A percentile compares a stretch with the other conserved stretches of the same genome.
phyloP scores from a whole-genome alignment of 306 rosid genomes.

The Glycine soja region DNA sequence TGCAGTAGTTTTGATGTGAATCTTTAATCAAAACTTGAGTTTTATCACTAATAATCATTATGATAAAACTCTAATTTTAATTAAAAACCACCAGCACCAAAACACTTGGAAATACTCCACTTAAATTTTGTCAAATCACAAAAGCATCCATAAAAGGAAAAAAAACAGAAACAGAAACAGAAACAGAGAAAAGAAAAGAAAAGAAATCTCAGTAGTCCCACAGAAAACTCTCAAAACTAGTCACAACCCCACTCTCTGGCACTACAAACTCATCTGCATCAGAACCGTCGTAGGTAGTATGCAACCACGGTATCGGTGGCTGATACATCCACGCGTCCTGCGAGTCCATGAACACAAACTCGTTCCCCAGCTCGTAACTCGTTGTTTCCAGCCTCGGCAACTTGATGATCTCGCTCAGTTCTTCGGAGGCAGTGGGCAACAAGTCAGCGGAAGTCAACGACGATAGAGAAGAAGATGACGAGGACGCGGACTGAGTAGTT shows the following conservation, averaged over 20 bases:
- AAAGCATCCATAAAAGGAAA: neutral
- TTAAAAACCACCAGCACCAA: neutral
- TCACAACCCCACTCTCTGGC: slow-evolving; percentile 31
- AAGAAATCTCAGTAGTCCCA: slow-evolving; percentile 54
- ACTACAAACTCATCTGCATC: slow-evolving; percentile 34
- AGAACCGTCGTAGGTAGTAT: slow-evolving; percentile 42
- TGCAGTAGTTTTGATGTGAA: neutral
- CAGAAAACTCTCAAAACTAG: slow-evolving; percentile 53
- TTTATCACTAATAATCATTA: too few relatives aligned
- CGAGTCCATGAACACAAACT: slow-evolving; percentile 68
- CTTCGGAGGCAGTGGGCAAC: slow-evolving; percentile 55
- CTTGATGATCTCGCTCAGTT: slow-evolving; percentile 75
- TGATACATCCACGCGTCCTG: slow-evolving; percentile 70
- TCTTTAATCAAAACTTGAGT: neutral
- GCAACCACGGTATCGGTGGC: slow-evolving; percentile 63
- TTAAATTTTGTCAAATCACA: neutral
- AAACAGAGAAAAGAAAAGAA: neutral
- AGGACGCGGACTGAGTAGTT: neutral
- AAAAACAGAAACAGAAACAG: neutral
- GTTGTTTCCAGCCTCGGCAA: slow-evolving; percentile 71
- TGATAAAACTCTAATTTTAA: neutral
- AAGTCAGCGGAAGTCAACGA: slow-evolving; percentile 46
- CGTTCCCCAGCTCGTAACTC: slow-evolving; percentile 50
- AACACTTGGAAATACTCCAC: neutral
- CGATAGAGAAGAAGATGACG: slow-evolving; percentile 27